Base-by-base conservation (phyloP, 129 eudicot genomes). In the Artemisia annua region DNA sequence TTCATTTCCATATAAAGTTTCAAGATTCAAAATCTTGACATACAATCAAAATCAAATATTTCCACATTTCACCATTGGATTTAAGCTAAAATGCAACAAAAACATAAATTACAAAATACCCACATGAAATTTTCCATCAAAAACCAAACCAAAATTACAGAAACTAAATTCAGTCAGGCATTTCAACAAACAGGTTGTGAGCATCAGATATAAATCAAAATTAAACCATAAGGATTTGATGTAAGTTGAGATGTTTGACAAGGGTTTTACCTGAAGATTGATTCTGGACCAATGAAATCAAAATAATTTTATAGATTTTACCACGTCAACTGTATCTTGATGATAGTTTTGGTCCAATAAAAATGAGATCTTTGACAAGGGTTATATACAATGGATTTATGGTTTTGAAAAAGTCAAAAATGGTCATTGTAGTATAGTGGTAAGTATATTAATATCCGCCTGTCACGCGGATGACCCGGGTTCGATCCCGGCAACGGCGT, bases 401-500 rank as follows among this genome's bases (percentile, higher is more conserved):
- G n/a, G n/a, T n/a, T n/a, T n/a, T n/a, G n/a, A n/a, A n/a, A 14
- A 7, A 7, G 48, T 14, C 4, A 66, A 51, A 24, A 26, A 51
- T 28, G 5, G 44, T 28, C 17, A 49, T 52, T 28, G 50, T 69
- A 16, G 73, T 52, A n/a, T 28, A 51, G 73, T 69, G 73, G 73
- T 51, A 24, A 51, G 73, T 69, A 64, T 64, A n/a, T n/a, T n/a
- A n/a, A n/a, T n/a, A 11, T 39, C 69, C 53, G 57, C 72, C 48
- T 49, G 57, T 67, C 58, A 67, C 60, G 72, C 44, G 44, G 44
- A 6, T 83, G 90, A 89, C 96, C 93, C 92, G 92, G 90, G 92
- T 89, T 89, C 88, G 91, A 88, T 88, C 96, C 85, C 87, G 56
- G 56, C 75, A 57, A 3, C 66, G 66, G 56, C 66, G 66, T 28